Evolutionary conservation across 305 asterid genomes (phyloP).

Genomic region (Withania somnifera): DNA sequence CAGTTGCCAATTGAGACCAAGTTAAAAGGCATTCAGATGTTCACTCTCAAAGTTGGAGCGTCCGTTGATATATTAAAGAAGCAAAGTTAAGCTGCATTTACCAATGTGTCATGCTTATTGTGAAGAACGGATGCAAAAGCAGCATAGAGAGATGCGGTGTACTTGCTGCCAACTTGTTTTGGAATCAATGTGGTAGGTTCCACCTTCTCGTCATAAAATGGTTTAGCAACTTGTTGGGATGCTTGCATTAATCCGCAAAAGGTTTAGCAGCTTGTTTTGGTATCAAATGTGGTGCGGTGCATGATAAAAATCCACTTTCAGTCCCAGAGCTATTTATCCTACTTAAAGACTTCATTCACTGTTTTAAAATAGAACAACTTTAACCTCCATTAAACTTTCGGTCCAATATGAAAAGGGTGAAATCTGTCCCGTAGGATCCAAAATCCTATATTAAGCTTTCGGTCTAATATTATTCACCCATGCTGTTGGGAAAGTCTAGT

Average conservation of each 20-base stretch:
- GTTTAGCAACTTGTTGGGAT: constrained; percentile 7
- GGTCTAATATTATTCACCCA: background rate
- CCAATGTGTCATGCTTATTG: constrained; percentile 2
- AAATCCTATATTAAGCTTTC: background rate
- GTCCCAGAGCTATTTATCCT: background rate
- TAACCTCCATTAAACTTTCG: background rate
- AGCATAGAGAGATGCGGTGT: constrained; percentile 7
- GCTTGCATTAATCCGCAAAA: background rate
- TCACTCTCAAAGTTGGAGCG: too few species aligned
- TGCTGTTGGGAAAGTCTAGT: background rate
- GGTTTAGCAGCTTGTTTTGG: background rate
- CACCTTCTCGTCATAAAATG: constrained; percentile 2
- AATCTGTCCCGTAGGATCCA: background rate
- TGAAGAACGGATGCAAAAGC: constrained; percentile 7
- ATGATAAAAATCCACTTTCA: background rate
- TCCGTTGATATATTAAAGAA: too few species aligned
- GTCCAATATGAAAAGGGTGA: background rate
- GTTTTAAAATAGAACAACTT: background rate
- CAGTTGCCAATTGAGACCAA: too few species aligned
- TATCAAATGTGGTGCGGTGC: too few species aligned
- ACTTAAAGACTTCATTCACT: background rate
- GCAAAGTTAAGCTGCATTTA: background rate
- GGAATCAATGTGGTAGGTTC: constrained; percentile 2
- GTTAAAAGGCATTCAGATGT: too few species aligned
- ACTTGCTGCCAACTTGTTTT: constrained; percentile 8